These are phyloP conservation scores for Bacidia rubella DNA, from an alignment of 495 filamentous ascomycete genomes.

Conservation along the genomic window DNA sequence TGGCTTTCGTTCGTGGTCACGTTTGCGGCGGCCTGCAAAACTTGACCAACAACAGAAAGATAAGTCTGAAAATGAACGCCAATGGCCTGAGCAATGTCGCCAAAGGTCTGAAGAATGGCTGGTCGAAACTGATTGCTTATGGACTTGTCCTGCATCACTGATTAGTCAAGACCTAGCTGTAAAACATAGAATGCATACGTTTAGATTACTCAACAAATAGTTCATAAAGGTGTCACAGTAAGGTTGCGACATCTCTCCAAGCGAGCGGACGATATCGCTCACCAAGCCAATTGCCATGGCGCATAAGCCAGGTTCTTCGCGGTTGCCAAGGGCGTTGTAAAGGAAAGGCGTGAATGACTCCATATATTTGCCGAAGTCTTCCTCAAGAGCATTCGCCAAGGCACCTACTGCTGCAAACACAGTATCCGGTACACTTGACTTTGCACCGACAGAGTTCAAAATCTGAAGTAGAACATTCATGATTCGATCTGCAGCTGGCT, in stretches of 20 bases:
- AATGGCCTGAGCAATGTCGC: constrained; percentile 94
- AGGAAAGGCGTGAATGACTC: constrained; percentile 80
- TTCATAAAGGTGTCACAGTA: constrained; percentile 98
- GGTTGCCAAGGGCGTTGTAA: constrained; percentile 84
- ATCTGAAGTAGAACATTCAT: constrained; percentile 79
- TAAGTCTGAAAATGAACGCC: constrained; percentile 85
- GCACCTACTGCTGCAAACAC: constrained; percentile 82
- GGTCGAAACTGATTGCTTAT: constrained; percentile 95
- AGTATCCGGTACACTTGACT: constrained; percentile 89
- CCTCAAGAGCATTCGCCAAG: constrained; percentile 75
- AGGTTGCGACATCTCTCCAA: constrained; percentile 79
- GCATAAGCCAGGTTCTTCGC: constrained; percentile 86
- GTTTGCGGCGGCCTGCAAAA: constrained; percentile 79
- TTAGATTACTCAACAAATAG: constrained; percentile 75
- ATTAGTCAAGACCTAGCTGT: background rate
- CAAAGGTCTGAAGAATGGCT: constrained; percentile 93
- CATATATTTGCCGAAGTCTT: constrained; percentile 93
- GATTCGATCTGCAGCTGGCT: constrained; percentile 80
- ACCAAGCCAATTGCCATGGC: constrained; percentile 95
- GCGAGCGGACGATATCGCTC: constrained; percentile 83
- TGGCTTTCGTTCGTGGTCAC: constrained; percentile 60
- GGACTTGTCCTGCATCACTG: constrained; percentile 18
- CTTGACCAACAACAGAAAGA: constrained; percentile 77
- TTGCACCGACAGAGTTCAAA: constrained; percentile 59
- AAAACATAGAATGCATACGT: constrained; percentile 39